phyloP scores from a whole-genome alignment of 352 stramenopile species.

The Blastocystis hominis region DNA sequence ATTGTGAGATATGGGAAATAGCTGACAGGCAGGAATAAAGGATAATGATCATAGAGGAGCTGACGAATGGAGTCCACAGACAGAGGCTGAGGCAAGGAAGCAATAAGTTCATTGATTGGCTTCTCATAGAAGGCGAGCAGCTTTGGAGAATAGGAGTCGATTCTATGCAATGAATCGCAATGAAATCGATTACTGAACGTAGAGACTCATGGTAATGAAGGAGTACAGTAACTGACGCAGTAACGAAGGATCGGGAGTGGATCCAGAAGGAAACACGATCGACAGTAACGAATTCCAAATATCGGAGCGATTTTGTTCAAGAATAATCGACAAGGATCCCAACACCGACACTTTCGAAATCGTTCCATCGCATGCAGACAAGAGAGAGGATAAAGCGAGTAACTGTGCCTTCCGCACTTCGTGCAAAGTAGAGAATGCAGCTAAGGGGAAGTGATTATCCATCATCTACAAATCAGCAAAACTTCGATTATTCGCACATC shows the following conservation, averaged over 20 bases:
- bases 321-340: neutral
- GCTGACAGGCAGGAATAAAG: neutral
- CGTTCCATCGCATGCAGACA: neutral
- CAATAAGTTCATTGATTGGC: neutral
- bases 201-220: constrained; percentile 33
- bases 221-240: neutral
- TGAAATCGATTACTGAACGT: neutral
- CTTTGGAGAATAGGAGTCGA: neutral
- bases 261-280: neutral
- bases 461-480: neutral
- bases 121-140: neutral
- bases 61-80: neutral
- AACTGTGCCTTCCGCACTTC: neutral
- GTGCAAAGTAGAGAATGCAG: neutral
- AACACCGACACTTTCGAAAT: neutral
- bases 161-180: neutral
- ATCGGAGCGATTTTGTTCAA: neutral
- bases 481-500: neutral
- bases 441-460: constrained; percentile 7
- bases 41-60: neutral
- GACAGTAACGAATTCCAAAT: neutral
- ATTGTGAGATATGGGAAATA: neutral
- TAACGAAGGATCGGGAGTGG: neutral
- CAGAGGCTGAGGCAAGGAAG: neutral
- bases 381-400: neutral